phyloP scores from a whole-genome alignment of 805 yeast species.

The Monosporozyma solicola region DNA sequence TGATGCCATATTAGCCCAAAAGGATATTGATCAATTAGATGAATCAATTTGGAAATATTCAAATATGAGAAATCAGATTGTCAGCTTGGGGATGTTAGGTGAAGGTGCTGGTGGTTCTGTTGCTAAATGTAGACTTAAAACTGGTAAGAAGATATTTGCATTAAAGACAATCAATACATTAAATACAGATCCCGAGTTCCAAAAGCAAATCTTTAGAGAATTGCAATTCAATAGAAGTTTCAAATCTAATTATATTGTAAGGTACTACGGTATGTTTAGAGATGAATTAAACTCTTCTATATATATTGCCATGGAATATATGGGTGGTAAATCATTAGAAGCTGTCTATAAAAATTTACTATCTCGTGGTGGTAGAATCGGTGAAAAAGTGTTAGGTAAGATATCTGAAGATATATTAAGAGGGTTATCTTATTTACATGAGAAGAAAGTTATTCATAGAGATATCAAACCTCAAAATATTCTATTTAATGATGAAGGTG shows the following conservation, averaged over 20 bases:
- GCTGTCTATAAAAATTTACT: conserved; percentile 78
- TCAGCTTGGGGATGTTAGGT: conserved; percentile 66
- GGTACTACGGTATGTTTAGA: conserved; percentile 86
- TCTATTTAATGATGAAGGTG: conserved; percentile 62
- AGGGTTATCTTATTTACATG: conserved; percentile 84
- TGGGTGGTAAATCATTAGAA: conserved; percentile 89
- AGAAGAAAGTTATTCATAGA: conserved; percentile 80
- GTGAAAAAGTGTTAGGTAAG: conserved; percentile 87
- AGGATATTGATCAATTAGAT: conserved; percentile 47
- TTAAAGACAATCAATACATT: conserved; percentile 45
- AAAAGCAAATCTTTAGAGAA: conserved; percentile 85
- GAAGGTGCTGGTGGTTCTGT: conserved; percentile 96
- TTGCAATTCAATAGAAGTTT: conserved; percentile 80
- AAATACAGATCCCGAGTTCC: conserved; percentile 67
- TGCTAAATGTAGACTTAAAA: conserved; percentile 57
- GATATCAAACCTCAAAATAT: conserved; percentile 96
- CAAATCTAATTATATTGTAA: conserved; percentile 74
- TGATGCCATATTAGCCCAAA: conserved; percentile 7
- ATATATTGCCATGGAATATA: conserved; percentile 93
- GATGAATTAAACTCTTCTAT: conserved; percentile 70
- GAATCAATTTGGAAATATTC: conserved; percentile 68
- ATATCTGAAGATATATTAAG: conserved; percentile 77
- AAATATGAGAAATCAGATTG: conserved; percentile 45
- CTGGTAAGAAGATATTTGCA: conserved; percentile 67
- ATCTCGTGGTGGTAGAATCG: conserved; percentile 71